phyloP scores from a whole-genome alignment of 495 filamentous ascomycete species.

The Penicillium simplicissimum region DNA sequence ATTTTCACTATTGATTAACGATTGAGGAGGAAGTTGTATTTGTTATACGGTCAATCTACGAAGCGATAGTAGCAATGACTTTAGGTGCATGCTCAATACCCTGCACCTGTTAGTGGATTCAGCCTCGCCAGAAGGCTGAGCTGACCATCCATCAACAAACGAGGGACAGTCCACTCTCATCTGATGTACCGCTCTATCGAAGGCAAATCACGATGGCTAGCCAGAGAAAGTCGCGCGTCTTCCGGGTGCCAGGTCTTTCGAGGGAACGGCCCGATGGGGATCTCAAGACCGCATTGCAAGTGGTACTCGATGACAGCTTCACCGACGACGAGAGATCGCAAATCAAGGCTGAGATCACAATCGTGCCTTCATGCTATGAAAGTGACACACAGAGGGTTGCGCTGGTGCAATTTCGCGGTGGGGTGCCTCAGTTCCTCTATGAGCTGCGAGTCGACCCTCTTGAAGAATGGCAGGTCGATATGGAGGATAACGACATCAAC shows the following conservation, averaged over 20 bases:
- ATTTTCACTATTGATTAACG: neutral
- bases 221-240: constrained; percentile 16
- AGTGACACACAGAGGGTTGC: constrained; percentile 15
- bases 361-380: constrained; percentile 19
- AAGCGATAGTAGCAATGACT: constrained; percentile 3
- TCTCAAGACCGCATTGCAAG: constrained; percentile 16
- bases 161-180: constrained; percentile 8
- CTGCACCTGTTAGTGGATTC: constrained; percentile 19
- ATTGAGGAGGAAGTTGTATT: neutral
- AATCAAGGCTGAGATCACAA: constrained; percentile 13
- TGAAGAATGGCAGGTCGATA: constrained; percentile 16
- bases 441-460: constrained; percentile 12
- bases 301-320: constrained; percentile 14
- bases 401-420: constrained; percentile 14
- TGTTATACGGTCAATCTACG: neutral
- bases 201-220: constrained; percentile 13
- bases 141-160: constrained; percentile 8
- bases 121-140: constrained; percentile 17
- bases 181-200: constrained; percentile 3
- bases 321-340: constrained; percentile 14
- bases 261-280: constrained; percentile 10
- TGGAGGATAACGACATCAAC: constrained; percentile 14
- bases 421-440: constrained; percentile 18
- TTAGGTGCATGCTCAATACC: constrained; percentile 13
- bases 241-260: constrained; percentile 15